Conservation (phyloP, 2,329 filamentous ascomycete genomes). For the Colletotrichum zoysiae region DNA sequence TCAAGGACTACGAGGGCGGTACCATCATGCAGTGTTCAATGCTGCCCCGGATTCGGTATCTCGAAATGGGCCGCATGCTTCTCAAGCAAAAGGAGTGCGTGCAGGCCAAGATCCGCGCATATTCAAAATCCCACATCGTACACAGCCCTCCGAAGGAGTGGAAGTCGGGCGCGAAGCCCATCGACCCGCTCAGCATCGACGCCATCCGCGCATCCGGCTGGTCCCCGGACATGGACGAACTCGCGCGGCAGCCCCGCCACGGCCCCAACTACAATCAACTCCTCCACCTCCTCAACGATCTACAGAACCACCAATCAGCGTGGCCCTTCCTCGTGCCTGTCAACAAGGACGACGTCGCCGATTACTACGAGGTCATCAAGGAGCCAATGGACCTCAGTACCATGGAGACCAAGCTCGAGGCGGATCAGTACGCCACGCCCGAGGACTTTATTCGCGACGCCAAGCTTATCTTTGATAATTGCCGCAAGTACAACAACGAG, state of each 20-base stretch:
- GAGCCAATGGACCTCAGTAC: conserved; percentile 97
- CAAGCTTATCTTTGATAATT: conserved; percentile 92
- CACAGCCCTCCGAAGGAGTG: conserved; percentile 89
- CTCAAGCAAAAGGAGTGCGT: conserved; percentile 97
- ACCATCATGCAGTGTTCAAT: conserved; percentile 99
- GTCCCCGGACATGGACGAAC: conserved; percentile 97
- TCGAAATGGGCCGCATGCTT: conserved; percentile 92
- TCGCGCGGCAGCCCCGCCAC: conserved; percentile 93
- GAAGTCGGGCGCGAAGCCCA: conserved; percentile 79
- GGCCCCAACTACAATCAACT: conserved; percentile 97
- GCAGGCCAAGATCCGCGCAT: conserved; percentile 92
- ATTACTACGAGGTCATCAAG: conserved; percentile 98
- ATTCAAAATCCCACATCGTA: conserved; percentile 88
- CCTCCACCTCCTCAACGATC: conserved; percentile 90
- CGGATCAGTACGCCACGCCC: conserved; percentile 89
- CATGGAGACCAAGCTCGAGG: conserved; percentile 96
- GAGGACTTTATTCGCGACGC: conserved; percentile 95
- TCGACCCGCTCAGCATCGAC: conserved; percentile 87
- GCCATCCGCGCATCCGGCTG: conserved; percentile 94
- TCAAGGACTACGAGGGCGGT: conserved; percentile 98
- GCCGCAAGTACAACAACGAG: conserved; percentile 95
- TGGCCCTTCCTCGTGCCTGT: conserved; percentile 97
- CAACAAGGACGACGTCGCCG: conserved; percentile 95
- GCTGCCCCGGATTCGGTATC: conserved; percentile 93
- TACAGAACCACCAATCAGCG: conserved; percentile 91